A percentile compares a stretch with the other conserved stretches of the same genome.
phyloP scores from a whole-genome alignment of 306 rosid genomes.

The Gleditsia sinensis region DNA sequence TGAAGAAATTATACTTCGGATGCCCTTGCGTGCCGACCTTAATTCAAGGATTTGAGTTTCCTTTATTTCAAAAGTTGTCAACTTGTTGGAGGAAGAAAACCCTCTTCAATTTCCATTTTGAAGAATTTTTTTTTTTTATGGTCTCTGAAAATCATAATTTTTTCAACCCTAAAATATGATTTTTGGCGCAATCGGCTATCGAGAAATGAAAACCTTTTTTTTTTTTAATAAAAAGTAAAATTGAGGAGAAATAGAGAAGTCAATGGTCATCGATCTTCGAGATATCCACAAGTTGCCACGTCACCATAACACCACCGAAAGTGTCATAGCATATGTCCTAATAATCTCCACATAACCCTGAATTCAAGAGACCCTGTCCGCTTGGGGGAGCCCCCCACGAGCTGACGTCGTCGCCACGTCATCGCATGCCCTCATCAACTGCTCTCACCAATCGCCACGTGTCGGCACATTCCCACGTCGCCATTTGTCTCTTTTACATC shows the following conservation, averaged over 20 bases:
- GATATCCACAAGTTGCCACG: constrained; percentile 20
- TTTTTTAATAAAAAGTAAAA: background rate
- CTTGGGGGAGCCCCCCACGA: background rate
- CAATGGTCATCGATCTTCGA: background rate
- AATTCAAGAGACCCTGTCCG: constrained; percentile 1
- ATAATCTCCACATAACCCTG: background rate
- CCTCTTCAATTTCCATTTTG: background rate
- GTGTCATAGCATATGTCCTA: background rate
- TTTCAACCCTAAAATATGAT: too few species aligned
- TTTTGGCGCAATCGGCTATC: background rate
- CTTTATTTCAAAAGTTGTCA: constrained; percentile 17
- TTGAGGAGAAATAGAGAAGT: background rate
- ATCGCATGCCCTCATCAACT: background rate
- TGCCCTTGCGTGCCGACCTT: background rate
- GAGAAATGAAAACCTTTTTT: too few species aligned
- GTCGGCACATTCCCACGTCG: background rate
- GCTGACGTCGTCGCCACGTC: constrained; percentile 20
- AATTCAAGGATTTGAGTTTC: background rate
- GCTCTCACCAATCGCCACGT: background rate
- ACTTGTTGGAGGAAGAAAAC: constrained; percentile 18
- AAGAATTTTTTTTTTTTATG: too few species aligned
- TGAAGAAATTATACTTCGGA: constrained; percentile 19
- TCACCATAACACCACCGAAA: constrained; percentile 32
- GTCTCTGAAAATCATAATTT: too few species aligned
- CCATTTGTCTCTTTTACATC: too few species aligned